phyloP scores from a whole-genome alignment of 2,329 filamentous ascomycete genomes.

The Clonostachys sp. region DNA sequence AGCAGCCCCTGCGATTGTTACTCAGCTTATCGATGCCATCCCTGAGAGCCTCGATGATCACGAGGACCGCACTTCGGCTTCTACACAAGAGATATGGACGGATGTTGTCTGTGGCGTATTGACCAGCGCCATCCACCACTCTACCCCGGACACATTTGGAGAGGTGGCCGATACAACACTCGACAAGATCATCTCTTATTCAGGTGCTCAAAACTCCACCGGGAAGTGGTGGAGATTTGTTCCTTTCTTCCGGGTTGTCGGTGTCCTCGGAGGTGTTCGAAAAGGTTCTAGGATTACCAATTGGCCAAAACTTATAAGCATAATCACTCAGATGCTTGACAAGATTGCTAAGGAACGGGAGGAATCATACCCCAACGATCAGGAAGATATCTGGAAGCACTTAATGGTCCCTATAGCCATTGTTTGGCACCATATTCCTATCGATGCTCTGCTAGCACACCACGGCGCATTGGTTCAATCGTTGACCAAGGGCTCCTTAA shows the following conservation, averaged over 20 bases:
- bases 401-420: conserved; percentile 58
- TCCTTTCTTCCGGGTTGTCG: conserved; percentile 56
- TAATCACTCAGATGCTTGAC: conserved; percentile 47
- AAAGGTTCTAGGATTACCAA: conserved; percentile 69
- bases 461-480: conserved; percentile 61
- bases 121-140: conserved; percentile 79
- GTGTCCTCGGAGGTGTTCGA: conserved; percentile 71
- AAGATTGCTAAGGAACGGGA: conserved; percentile 32
- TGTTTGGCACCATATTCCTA: conserved; percentile 69
- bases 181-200: conserved; percentile 35
- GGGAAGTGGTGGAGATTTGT: conserved; percentile 31
- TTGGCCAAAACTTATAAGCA: conserved; percentile 64
- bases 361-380: conserved; percentile 25
- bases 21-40: conserved; percentile 44
- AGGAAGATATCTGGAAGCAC: conserved; percentile 48
- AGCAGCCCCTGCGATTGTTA: conserved; percentile 48
- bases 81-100: conserved; percentile 46
- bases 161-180: conserved; percentile 61
- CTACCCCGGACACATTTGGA: conserved; percentile 67
- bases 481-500: conserved; percentile 61
- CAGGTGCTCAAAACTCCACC: conserved; percentile 18
- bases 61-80: conserved; percentile 38
- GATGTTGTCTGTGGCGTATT: conserved; percentile 72
- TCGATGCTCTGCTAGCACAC: conserved; percentile 72
- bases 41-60: conserved; percentile 21